Base-by-base conservation (phyloP, 805 yeast species). In the Debaryomyces hansenii region DNA sequence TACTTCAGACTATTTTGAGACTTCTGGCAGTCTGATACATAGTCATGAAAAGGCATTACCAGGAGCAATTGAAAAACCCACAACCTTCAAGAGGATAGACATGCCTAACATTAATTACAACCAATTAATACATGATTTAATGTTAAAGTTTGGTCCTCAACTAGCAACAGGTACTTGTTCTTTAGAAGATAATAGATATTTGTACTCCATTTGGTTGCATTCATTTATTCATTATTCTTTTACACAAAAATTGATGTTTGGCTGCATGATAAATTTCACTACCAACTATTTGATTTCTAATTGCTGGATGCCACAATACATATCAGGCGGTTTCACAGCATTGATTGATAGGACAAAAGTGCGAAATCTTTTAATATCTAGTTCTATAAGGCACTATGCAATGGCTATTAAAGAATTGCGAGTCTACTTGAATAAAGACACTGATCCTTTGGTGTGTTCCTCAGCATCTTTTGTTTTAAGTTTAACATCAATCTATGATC, bases 401-500 rank as follows among this genome's bases (percentile, higher is more conserved):
- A 56, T 44, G 14, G 72, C 65, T 14, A 69, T 71, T 43, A 64
- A 61, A 42, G 63, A 62, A n/a, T 57, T 71, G 34, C 53, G 72
- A 29, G 46, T 37, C 5, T 49, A 57, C 9, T 57, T 71, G 45
- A 66, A 67, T 47, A 49, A 44, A 21, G 61, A 64, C 52, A 44
- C 50, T 16, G 60, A 63, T 44, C 67, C 70, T 2, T 66, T 62
- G 35, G 46, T 62, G 28, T 64, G 69, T 29, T 62, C 74, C 0
- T 58, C 63, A 6, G 66, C 65, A 14, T 66, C 73, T 15, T 71
- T 70, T 49, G 61, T 71, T 32, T 55, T 71, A 37, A 60, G 69
- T 42, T 53, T 70, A 40, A 70, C 70, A 74, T 61, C 74, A 12
- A 67, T 71, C 32, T 71, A 71, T 51, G 75, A 71, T 45, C 77